Base-by-base conservation (phyloP, 345 rosid species). In the Capsella bursapastoris region DNA sequence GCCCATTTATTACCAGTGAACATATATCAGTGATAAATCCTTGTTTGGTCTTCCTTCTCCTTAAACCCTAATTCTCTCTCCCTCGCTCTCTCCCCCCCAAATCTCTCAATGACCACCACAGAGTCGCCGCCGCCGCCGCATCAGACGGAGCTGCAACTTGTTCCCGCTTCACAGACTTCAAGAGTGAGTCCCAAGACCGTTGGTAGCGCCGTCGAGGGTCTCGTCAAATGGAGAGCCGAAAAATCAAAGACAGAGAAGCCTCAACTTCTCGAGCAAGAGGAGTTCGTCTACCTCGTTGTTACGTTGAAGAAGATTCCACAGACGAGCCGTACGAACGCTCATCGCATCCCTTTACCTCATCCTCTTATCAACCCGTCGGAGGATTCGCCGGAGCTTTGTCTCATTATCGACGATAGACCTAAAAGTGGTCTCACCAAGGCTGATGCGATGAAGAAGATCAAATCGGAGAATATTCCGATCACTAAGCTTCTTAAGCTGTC, bases 381-480 rank as follows among this genome's bases (percentile, higher is more conserved):
- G 7, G 84, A 86, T 66, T 57, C 75, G 2, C 74, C 88, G 3
- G 89, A 91, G 84, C 61, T 89, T 64, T 91, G 97, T 77, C 79
- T 91, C 72, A 79, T 91, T 63, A 79, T 91, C 59, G 97, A 91
- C 34, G 97, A 91, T 43, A 82, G 92, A 25, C 68, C 94, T 73
- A 89, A 86, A 51, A 82, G 89, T 2, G 85, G 85, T 15, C 84
- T 91, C 67, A 80, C 82, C 1, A 91, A 91, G 40, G 97, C 82
- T 4, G 81, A 67, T 6, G 86, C 83, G 12, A 70, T 32, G 68
- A 89, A 87, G 86, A 91, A 91, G 81, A 86, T 91, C 29, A 72
- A 89, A 41, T 65, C 85, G 0, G 92, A 91, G n/a, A 64, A 78
- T 74, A 79, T 91, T 52, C 90, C 90, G 7, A 64, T 89, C 69